These are phyloP conservation scores for Grosmannia clavigera DNA, from an alignment of 2,329 filamentous ascomycete species.

Conservation along the genomic window DNA sequence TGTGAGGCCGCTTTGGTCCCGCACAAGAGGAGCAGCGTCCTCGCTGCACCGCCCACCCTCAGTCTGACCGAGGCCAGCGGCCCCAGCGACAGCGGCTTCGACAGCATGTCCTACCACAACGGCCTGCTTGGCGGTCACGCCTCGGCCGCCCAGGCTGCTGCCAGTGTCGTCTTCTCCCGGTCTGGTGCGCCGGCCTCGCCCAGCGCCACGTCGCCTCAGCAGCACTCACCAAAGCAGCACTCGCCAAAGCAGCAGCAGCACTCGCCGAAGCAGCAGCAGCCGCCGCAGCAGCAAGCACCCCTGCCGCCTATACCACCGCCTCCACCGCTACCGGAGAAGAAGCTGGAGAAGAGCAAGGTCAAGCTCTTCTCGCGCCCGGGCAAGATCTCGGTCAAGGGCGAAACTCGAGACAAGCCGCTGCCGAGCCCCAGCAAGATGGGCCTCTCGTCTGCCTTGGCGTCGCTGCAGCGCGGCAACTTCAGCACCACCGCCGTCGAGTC, in stretches of 20 bases:
- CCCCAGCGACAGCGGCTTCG: conserved; percentile 44
- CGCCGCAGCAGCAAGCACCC: conserved; percentile 16
- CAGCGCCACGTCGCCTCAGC: conserved; percentile 16
- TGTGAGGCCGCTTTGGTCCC: conserved; percentile 21
- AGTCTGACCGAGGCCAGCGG: conserved; percentile 54
- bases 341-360: conserved; percentile 62
- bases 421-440: conserved; percentile 63
- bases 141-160: conserved; percentile 56
- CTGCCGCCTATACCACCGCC: conserved; percentile 21
- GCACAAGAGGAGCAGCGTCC: conserved; percentile 31
- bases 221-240: not conserved
- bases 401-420: conserved; percentile 51
- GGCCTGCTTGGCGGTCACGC: conserved; percentile 47
- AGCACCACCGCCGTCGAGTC: conserved; percentile 63
- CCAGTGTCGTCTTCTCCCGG: conserved; percentile 61
- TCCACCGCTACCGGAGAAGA: conserved; percentile 36
- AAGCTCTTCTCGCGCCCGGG: conserved; percentile 71
- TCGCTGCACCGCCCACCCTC: conserved; percentile 48
- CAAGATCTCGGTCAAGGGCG: conserved; percentile 60
- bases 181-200: conserved; percentile 42
- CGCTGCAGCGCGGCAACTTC: conserved; percentile 53
- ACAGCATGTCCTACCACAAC: conserved; percentile 42
- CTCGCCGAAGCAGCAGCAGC: conserved; percentile 9
- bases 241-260: conserved; percentile 9
- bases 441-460: conserved; percentile 53